These are phyloP conservation scores for Tylopilus subfusipes DNA, from an alignment of 768 basidiomycete genomes.

Conservation along the genomic window DNA sequence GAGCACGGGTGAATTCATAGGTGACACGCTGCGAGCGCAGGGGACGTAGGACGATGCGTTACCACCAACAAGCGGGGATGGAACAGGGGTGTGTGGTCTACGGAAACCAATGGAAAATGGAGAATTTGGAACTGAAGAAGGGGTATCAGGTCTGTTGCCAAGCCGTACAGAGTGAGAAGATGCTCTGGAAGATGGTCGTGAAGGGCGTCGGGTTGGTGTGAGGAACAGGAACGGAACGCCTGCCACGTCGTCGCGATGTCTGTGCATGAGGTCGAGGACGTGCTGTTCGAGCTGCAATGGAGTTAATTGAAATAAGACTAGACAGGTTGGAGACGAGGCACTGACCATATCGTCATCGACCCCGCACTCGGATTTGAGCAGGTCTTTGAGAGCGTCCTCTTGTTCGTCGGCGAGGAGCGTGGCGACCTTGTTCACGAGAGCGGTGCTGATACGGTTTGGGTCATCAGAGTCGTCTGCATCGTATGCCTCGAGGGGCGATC, in stretches of 20 bases:
- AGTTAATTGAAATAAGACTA: conserved; percentile 15
- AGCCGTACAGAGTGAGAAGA: conserved; percentile 66
- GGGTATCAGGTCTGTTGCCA: conserved; percentile 68
- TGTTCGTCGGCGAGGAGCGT: conserved; percentile 73
- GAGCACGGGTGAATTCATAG: conserved; percentile 66
- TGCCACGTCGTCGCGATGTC: conserved; percentile 81
- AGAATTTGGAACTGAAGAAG: conserved; percentile 69
- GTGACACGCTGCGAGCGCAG: conserved; percentile 48
- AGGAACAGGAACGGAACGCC: conserved; percentile 81
- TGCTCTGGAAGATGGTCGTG: conserved; percentile 77
- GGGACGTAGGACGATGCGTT: conserved; percentile 56
- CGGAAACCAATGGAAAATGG: conserved; percentile 73
- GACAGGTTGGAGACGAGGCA: conserved; percentile 10
- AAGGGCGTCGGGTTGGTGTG: conserved; percentile 75
- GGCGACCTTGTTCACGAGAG: conserved; percentile 69
- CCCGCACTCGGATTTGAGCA: conserved; percentile 68
- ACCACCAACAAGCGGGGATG: conserved; percentile 69
- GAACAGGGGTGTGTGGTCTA: conserved; percentile 74
- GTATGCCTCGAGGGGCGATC: conserved; percentile 48
- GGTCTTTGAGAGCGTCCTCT: conserved; percentile 78
- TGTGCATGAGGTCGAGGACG: conserved; percentile 94
- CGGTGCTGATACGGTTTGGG: conserved; percentile 50
- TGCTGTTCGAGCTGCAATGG: conserved; percentile 71
- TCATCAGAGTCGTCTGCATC: conserved; percentile 61
- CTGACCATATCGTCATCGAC: conserved; percentile 69